phyloP scores from a whole-genome alignment of 163 green algal species.

The Prototheca cutis region DNA sequence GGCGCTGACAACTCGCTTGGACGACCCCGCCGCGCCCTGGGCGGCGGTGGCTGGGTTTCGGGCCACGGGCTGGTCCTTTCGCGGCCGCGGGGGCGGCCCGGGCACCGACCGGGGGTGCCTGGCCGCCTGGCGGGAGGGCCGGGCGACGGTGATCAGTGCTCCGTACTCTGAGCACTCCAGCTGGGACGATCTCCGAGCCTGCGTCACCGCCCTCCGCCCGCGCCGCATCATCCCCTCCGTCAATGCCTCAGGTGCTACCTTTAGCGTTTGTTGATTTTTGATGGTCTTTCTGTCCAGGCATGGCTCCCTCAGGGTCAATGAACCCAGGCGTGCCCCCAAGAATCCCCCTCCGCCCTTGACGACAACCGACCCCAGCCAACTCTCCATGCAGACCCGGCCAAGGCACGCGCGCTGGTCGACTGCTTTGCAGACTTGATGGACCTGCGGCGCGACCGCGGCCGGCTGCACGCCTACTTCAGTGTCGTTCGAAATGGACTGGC shows the following conservation, averaged over 20 bases:
- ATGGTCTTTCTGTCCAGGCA: too few relatives aligned
- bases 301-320: too few relatives aligned
- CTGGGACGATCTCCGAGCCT: constrained; percentile 71
- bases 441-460: constrained; percentile 24
- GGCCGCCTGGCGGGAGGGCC: constrained; percentile 2
- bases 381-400: neutral
- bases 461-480: constrained; percentile 32
- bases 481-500: too few relatives aligned
- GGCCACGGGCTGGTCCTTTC: neutral
- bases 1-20: neutral
- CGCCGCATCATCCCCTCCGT: constrained; percentile 52
- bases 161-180: constrained; percentile 86
- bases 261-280: too few relatives aligned
- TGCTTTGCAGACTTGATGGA: constrained; percentile 42
- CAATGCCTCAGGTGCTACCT: constrained; percentile 1
- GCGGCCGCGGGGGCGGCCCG: neutral
- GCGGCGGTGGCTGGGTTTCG: neutral
- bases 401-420: constrained; percentile 14
- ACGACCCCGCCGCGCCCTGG: neutral
- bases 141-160: constrained; percentile 26
- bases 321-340: too few relatives aligned
- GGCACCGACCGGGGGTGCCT: neutral
- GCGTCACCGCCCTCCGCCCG: constrained; percentile 54
- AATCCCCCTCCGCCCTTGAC: too few relatives aligned
- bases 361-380: too few relatives aligned